phyloP scores from a whole-genome alignment of 441 rosid genomes.

The Flueggea neowawraea region DNA sequence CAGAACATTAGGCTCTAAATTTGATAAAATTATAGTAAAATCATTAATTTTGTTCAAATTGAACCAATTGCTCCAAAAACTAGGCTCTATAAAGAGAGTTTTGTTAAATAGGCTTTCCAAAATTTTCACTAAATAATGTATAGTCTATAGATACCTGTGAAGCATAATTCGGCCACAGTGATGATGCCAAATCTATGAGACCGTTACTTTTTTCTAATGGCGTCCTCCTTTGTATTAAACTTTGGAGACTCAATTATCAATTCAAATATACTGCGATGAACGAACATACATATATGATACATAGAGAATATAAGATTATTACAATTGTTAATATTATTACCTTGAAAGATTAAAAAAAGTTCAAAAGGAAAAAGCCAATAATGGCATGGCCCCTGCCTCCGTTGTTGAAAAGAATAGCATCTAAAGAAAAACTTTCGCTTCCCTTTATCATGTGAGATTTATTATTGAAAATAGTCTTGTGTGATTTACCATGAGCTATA shows the following conservation, averaged over 20 bases:
- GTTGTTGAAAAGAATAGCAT: constrained; percentile 30
- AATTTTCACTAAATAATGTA: no score
- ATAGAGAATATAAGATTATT: no score
- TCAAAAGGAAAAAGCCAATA: constrained; percentile 31
- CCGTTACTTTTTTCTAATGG: neutral
- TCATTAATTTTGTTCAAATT: no score
- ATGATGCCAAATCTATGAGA: constrained; percentile 2
- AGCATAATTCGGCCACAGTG: neutral
- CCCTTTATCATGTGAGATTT: no score
- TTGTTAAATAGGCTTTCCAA: no score
- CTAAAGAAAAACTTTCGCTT: constrained; percentile 5
- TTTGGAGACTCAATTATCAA: neutral
- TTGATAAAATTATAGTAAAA: neutral
- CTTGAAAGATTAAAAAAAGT: constrained; percentile 8
- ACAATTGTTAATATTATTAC: neutral
- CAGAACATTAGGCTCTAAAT: neutral
- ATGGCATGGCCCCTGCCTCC: constrained; percentile 24
- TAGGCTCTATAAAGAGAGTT: no score
- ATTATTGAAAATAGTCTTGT: no score
- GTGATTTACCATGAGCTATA: no score
- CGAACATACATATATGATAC: no score
- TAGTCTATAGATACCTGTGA: no score
- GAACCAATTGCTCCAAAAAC: no score
- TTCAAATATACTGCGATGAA: no score
- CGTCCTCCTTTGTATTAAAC: neutral